These are phyloP conservation scores for Penicillium antarcticum DNA, from an alignment of 495 filamentous ascomycete species.

Conservation along the genomic window DNA sequence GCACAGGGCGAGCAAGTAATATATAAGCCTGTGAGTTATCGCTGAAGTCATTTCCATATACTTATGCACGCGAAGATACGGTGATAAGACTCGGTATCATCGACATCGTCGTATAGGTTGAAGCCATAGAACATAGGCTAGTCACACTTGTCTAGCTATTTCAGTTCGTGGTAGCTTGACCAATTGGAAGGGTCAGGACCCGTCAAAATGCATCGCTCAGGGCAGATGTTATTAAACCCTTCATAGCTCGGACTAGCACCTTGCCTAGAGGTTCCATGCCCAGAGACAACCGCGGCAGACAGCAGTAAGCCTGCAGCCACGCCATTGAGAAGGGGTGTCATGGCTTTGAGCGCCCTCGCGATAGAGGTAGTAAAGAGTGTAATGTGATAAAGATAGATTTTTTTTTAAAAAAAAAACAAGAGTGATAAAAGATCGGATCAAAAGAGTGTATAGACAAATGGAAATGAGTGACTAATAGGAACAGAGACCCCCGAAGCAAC, in stretches of 20 bases:
- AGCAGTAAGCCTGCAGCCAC: constrained; percentile 1
- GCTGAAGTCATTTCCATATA: constrained; percentile 25
- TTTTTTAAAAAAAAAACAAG: too few relatives aligned
- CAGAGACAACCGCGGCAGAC: constrained; percentile 1
- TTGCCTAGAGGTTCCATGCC: constrained; percentile 1
- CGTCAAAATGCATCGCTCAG: constrained; percentile 24
- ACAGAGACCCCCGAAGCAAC: neutral
- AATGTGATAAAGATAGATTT: constrained; percentile 1
- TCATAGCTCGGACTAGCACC: constrained; percentile 20
- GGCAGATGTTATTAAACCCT: constrained; percentile 20
- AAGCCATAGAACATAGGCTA: constrained; percentile 31
- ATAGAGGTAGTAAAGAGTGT: neutral
- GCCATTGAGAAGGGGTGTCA: constrained; percentile 2
- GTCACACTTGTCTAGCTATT: constrained; percentile 19
- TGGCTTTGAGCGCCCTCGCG: constrained; percentile 1
- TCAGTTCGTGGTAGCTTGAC: constrained; percentile 29
- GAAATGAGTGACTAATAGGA: neutral
- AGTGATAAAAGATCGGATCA: neutral
- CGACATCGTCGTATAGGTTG: constrained; percentile 26
- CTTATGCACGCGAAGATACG: constrained; percentile 31
- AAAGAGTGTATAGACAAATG: constrained; percentile 4
- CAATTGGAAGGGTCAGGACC: constrained; percentile 29
- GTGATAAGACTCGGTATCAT: constrained; percentile 20
- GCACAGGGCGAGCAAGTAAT: neutral
- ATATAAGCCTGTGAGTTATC: constrained; percentile 1